Base-by-base conservation (phyloP, 129 eudicot genomes). In the Tagetes patula region DNA sequence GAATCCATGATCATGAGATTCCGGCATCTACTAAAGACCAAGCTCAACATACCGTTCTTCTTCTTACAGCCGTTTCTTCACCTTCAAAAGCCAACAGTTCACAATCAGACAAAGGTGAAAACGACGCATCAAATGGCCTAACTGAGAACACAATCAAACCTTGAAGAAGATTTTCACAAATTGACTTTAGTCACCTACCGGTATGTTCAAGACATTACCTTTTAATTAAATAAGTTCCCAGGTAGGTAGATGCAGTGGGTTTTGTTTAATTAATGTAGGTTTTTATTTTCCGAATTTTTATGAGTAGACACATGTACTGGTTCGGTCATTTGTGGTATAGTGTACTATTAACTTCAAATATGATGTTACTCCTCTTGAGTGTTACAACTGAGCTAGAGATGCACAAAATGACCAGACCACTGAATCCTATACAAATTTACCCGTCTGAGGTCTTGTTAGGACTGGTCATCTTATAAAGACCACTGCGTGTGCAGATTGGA, bases 1-100 rank as follows among this genome's bases (percentile, higher is more conserved):
- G 98, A 64, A 77, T 75, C 40, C 98, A 92, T 59, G 95, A 89
- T 74, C 98, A 92, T 10, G 95, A 87, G 72, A 81, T 71, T 75
- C 96, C 98, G 4, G 70, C 81, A 27, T 86, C 87, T 2, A 84
- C 86, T 64, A 88, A 87, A 81, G 74, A 77, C 30, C 84, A 84
- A 39, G 87, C 81, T 12, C 71, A 84, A 70, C 84, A 85, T 11
- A 81, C 53, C 38, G 63, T 77, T 48, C 73, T 79, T 48, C 73
- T 79, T 75, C 84, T 75, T 64, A 73, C 81, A 0, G 81, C 82
- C 32, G 75, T 81, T 42, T 72, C 82, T 71, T 78, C 94, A 27
- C 71, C 83, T 70, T 71, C 86, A n/a, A 52, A 49, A 40, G 60
- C 50, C 58, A 82, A 64, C 74, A 65, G 54, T 60, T 56, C 66